phyloP scores from a whole-genome alignment of 2,329 filamentous ascomycete genomes.

The Leptographium procerum region DNA sequence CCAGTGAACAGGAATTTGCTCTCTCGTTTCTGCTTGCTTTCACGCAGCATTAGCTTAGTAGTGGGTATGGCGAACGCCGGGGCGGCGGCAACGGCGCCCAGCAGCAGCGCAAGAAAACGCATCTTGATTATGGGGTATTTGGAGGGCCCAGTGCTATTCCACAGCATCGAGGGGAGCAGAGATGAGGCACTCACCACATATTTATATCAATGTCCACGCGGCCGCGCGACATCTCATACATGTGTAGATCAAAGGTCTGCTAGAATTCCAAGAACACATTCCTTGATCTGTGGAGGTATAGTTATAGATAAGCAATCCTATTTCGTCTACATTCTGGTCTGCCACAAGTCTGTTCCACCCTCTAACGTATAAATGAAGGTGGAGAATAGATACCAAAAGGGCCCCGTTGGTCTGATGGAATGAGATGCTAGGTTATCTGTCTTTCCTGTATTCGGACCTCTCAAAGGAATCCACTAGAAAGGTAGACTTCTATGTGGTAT shows the following conservation, averaged over 20 bases:
- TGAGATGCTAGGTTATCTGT: too few relatives aligned
- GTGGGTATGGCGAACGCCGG: constrained; percentile 19
- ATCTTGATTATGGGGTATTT: too few relatives aligned
- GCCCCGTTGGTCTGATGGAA: not conserved
- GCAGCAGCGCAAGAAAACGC: constrained; percentile 22
- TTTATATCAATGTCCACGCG: not conserved
- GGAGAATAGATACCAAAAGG: not conserved
- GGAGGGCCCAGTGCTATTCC: too few relatives aligned
- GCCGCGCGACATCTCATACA: too few relatives aligned
- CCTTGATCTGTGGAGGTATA: not conserved
- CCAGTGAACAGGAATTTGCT: constrained; percentile 24
- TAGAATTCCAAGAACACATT: not conserved
- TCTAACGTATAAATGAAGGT: not conserved
- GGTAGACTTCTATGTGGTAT: too few relatives aligned
- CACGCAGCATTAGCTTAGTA: constrained; percentile 12
- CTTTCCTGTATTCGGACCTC: too few relatives aligned
- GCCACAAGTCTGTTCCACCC: not conserved
- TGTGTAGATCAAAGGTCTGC: not conserved
- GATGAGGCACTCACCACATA: not conserved
- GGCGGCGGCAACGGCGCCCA: constrained; percentile 18
- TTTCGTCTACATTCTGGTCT: not conserved
- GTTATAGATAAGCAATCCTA: not conserved
- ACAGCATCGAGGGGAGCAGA: not conserved
- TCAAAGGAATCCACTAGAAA: too few relatives aligned
- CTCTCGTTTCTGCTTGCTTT: constrained; percentile 20